phyloP scores from a whole-genome alignment of 108 stramenopile species.

The Conticribra guillardii region DNA sequence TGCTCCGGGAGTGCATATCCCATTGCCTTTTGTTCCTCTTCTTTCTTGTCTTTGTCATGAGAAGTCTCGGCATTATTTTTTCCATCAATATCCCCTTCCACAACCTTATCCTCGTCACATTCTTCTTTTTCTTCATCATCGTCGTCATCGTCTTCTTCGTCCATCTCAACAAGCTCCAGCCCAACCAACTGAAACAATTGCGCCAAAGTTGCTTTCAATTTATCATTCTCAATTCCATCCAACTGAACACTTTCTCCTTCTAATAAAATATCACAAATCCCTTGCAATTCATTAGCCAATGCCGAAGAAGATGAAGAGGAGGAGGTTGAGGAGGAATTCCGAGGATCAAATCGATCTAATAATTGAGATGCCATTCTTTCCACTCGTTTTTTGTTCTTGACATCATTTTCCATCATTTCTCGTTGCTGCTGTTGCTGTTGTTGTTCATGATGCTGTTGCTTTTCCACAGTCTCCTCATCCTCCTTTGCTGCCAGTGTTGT shows the following conservation, averaged over 20 bases:
- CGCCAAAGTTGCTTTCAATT: constrained; percentile 59
- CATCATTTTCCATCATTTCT: constrained; percentile 25
- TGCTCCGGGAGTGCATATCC: constrained; percentile 74
- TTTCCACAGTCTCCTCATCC: too few species aligned
- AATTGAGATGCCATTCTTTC: constrained; percentile 54
- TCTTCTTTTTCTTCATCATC: constrained; percentile 36
- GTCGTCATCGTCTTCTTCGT: constrained; percentile 61
- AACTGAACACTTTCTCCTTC: constrained; percentile 73
- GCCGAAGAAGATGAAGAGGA: constrained; percentile 29
- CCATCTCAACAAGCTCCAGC: constrained; percentile 75
- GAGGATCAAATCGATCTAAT: constrained; percentile 52
- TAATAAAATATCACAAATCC: constrained; percentile 62
- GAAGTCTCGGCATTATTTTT: constrained; percentile 40
- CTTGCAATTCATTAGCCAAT: constrained; percentile 60
- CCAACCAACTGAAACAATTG: constrained; percentile 66
- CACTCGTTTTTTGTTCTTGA: constrained; percentile 42
- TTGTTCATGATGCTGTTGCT: too few species aligned
- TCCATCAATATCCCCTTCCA: constrained; percentile 64
- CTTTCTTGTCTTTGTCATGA: constrained; percentile 11
- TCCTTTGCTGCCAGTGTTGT: constrained; percentile 6
- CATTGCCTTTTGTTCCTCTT: constrained; percentile 27
- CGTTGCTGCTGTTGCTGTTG: too few species aligned
- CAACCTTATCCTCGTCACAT: constrained; percentile 8
- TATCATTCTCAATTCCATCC: constrained; percentile 74
- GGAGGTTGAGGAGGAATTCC: constrained; percentile 8